These are phyloP conservation scores for Senecio squalidus DNA, from an alignment of 140 eudicot species.

Conservation along the genomic window DNA sequence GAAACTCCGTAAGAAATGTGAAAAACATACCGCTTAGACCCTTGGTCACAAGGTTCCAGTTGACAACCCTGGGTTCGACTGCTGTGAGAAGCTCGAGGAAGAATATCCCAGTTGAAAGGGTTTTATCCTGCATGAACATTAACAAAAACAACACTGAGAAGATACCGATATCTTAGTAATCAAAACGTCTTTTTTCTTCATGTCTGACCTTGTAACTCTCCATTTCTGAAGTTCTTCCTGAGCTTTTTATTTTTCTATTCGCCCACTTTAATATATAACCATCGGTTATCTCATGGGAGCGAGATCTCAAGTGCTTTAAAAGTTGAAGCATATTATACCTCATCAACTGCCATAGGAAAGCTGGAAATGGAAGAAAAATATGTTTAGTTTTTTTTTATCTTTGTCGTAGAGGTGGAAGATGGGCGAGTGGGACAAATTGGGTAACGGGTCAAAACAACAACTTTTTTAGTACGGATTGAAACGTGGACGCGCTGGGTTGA, in stretches of 20 bases:
- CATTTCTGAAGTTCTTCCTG: constrained; percentile 69
- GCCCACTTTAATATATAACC: constrained; percentile 88
- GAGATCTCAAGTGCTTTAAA: constrained; percentile 76
- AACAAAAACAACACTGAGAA: constrained; percentile 11
- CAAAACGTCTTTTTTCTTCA: neutral
- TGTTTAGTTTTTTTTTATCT: neutral
- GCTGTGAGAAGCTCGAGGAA: constrained; percentile 95
- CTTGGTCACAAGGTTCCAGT: constrained; percentile 91
- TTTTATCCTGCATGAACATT: constrained; percentile 59
- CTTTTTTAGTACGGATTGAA: too few relatives aligned
- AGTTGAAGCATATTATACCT: constrained; percentile 91
- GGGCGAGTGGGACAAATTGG: too few relatives aligned
- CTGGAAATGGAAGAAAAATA: constrained; percentile 34
- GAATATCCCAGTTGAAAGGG: constrained; percentile 77
- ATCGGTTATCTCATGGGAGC: constrained; percentile 74
- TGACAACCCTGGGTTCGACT: constrained; percentile 91
- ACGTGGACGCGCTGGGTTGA: too few relatives aligned
- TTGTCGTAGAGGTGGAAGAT: too few relatives aligned
- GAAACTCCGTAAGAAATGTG: neutral
- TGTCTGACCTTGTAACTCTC: constrained; percentile 72
- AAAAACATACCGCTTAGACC: constrained; percentile 71
- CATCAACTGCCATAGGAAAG: constrained; percentile 97
- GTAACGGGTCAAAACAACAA: too few relatives aligned
- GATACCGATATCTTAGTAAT: constrained; percentile 2
- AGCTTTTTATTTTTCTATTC: constrained; percentile 69